Percentiles rank a stretch among this genome's conserved stretches.
Evolutionary conservation across 192 early-diverging fungal species (phyloP).

Genomic region (Chytriomyces confervae): DNA sequence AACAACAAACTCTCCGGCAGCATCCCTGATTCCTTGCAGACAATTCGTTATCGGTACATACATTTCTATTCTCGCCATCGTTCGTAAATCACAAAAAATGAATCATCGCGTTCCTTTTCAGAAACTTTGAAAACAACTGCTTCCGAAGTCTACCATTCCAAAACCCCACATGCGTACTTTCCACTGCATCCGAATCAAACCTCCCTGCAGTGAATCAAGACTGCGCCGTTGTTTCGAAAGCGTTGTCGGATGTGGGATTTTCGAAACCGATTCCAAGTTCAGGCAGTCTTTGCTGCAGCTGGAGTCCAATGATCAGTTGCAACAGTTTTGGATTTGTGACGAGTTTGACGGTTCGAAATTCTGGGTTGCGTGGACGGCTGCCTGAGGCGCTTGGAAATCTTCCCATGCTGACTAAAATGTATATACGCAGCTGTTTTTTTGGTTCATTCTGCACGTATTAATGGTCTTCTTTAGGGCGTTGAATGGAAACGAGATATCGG

Average conservation of each 20-base stretch:
- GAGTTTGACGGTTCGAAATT: neutral
- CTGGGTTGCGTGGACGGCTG: neutral
- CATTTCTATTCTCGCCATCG: neutral
- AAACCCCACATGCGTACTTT: too few relatives aligned
- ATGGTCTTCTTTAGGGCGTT: neutral
- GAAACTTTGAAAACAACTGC: too few relatives aligned
- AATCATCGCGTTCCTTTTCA: too few relatives aligned
- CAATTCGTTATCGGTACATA: neutral
- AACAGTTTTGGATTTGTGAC: neutral
- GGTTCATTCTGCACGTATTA: too few relatives aligned
- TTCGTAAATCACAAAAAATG: neutral
- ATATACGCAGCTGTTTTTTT: neutral
- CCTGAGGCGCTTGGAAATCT: neutral
- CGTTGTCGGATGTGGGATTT: too few relatives aligned
- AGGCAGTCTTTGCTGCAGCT: too few relatives aligned
- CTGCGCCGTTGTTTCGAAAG: too few relatives aligned
- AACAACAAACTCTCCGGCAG: neutral
- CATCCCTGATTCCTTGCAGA: neutral
- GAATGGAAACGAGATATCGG: neutral
- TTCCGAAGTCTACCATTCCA: too few relatives aligned
- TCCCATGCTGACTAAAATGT: neutral
- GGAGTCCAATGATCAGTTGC: too few relatives aligned
- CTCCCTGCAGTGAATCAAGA: too few relatives aligned
- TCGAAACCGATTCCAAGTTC: too few relatives aligned
- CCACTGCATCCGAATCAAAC: too few relatives aligned